A percentile compares a stretch with the other conserved stretches of the same genome.
phyloP scores from a whole-genome alignment of 2,329 filamentous ascomycete species.

The Colletotrichum sp. region DNA sequence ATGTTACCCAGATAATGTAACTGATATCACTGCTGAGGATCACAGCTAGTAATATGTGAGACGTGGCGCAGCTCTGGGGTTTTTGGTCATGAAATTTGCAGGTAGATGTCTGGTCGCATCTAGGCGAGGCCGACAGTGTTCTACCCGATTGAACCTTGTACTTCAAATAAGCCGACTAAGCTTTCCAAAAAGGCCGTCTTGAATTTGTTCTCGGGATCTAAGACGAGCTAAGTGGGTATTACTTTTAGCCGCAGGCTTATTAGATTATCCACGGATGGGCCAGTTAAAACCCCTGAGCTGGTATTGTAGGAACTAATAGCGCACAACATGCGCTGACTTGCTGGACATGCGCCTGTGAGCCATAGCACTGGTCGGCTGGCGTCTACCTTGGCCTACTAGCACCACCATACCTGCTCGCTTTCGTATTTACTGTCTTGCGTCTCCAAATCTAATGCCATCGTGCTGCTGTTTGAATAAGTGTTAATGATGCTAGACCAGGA shows the following conservation, averaged over 20 bases:
- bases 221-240: not conserved
- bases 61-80: not conserved
- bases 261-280: not conserved
- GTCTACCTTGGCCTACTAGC: not conserved
- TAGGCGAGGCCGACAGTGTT: not conserved
- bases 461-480: not conserved
- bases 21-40: not conserved
- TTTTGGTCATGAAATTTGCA: not conserved
- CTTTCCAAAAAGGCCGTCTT: not conserved
- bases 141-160: not conserved
- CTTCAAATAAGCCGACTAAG: not conserved
- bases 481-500: not conserved
- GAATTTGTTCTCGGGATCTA: not conserved
- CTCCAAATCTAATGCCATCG: not conserved
- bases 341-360: not conserved
- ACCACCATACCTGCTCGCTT: not conserved
- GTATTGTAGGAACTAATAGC: not conserved
- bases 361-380: not conserved
- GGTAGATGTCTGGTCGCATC: not conserved
- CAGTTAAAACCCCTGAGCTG: not conserved
- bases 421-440: not conserved
- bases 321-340: not conserved
- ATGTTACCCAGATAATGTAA: accelerated
- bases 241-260: not conserved
- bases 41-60: not conserved